Evolutionary conservation across 805 yeast genomes (phyloP).

Genomic region (Saccharomycopsis fermentans): DNA sequence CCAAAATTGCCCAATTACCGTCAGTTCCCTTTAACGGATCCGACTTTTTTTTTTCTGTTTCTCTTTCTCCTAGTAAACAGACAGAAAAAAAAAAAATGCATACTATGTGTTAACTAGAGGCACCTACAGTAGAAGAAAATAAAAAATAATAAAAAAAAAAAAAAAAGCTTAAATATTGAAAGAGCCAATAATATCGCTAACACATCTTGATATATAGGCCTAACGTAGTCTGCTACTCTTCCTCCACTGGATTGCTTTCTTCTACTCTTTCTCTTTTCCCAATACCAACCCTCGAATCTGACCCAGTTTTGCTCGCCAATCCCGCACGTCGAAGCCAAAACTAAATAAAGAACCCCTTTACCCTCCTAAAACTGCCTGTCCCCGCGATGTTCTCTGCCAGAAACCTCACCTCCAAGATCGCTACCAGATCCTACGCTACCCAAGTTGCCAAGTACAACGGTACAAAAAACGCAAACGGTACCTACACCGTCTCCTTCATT

Average conservation of each 20-base stretch:
- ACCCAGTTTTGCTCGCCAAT: no score
- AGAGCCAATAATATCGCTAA: no score
- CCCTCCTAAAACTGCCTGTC: no score
- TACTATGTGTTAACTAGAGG: background rate
- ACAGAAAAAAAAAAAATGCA: background rate
- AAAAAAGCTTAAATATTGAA: background rate
- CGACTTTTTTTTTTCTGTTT: background rate
- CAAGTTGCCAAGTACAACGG: constrained; percentile 61
- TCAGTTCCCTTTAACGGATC: constrained; percentile 1
- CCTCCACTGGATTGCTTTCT: no score
- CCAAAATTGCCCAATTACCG: background rate
- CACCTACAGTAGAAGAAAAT: background rate
- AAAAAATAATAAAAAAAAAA: background rate
- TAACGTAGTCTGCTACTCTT: no score
- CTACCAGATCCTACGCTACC: constrained; percentile 27
- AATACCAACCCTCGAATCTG: no score
- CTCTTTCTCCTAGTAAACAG: background rate
- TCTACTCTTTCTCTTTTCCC: no score
- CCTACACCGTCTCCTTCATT: constrained; percentile 86
- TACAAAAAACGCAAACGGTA: constrained; percentile 60
- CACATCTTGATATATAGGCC: no score
- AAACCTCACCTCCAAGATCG: background rate
- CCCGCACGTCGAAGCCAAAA: no score
- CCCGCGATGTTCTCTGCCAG: background rate
- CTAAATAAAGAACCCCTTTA: no score